Conservation (phyloP, 164 flowering plant species). For the Macadamia integrifolia region DNA sequence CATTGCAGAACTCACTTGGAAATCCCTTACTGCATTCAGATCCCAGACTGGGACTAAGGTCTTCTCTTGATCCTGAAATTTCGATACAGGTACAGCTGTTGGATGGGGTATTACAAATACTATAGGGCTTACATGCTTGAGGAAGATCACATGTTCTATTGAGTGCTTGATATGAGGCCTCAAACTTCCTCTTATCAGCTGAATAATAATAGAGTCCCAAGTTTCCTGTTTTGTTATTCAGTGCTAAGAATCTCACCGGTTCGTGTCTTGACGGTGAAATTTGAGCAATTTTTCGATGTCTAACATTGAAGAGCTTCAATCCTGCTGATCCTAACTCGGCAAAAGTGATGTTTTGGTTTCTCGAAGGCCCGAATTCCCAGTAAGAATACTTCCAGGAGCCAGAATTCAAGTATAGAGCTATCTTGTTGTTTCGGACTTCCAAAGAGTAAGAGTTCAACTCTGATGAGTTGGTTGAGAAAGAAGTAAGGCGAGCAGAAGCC, state of each 20-base stretch:
- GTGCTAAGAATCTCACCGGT: conserved; percentile 53
- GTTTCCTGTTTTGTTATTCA: conserved; percentile 59
- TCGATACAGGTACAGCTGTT: conserved; percentile 57
- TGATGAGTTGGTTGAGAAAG: conserved; percentile 39
- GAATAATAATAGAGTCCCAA: conserved; percentile 64
- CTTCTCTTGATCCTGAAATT: conserved; percentile 3
- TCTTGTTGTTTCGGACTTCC: conserved; percentile 47
- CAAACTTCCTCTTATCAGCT: conserved; percentile 36
- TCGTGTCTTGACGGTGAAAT: conserved; percentile 22
- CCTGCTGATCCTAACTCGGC: conserved; percentile 45
- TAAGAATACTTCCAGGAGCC: conserved; percentile 57
- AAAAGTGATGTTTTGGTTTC: conserved; percentile 40
- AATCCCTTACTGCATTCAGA: conserved; percentile 30
- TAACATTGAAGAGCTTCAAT: conserved; percentile 42
- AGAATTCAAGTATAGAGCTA: conserved; percentile 54
- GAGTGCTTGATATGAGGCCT: conserved; percentile 54
- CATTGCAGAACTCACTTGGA: conserved; percentile 28
- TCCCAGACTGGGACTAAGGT: neutral
- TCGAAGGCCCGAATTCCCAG: conserved; percentile 66
- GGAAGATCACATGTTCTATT: conserved; percentile 79
- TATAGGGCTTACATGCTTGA: conserved; percentile 60
- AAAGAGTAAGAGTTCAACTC: conserved; percentile 40
- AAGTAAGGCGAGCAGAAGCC: conserved; percentile 48
- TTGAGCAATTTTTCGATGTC: conserved; percentile 36
- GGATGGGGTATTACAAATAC: conserved; percentile 51